Evolutionary conservation across 129 eudicot genomes (phyloP).

Genomic region (Tagetes patula): DNA sequence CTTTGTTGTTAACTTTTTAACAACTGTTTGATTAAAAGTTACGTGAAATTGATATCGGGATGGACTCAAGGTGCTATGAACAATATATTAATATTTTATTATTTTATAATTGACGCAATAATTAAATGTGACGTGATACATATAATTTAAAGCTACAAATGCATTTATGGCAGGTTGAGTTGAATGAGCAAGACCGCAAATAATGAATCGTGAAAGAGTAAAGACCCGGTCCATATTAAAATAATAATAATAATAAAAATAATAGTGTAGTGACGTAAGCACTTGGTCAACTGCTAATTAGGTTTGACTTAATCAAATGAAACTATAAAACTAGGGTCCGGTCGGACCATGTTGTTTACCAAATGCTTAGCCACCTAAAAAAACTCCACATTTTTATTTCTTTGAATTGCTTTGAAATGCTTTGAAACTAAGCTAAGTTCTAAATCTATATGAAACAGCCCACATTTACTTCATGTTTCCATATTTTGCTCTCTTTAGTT

Average conservation of each 20-base stretch:
- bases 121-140: not conserved
- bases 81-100: too few species aligned
- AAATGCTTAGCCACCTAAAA: not conserved
- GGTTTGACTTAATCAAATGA: constrained; percentile 16
- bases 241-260: too few species aligned
- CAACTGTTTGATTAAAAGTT: too few species aligned
- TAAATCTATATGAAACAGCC: not conserved
- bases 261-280: constrained; percentile 21
- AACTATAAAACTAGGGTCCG: too few species aligned
- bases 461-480: too few species aligned
- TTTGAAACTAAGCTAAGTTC: not conserved
- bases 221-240: constrained; percentile 28
- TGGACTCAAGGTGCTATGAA: too few species aligned
- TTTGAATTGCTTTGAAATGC: too few species aligned
- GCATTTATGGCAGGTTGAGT: not conserved
- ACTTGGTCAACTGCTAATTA: constrained; percentile 8
- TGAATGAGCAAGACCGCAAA: not conserved
- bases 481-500: too few species aligned
- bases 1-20: too few species aligned
- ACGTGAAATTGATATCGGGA: too few species aligned
- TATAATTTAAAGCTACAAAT: not conserved
- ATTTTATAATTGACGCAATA: not conserved
- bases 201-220: not conserved
- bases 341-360: not conserved
- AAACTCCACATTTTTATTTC: not conserved